Evolutionary conservation across 441 rosid genomes (phyloP).

Genomic region (Gossypium schwendimanii): DNA sequence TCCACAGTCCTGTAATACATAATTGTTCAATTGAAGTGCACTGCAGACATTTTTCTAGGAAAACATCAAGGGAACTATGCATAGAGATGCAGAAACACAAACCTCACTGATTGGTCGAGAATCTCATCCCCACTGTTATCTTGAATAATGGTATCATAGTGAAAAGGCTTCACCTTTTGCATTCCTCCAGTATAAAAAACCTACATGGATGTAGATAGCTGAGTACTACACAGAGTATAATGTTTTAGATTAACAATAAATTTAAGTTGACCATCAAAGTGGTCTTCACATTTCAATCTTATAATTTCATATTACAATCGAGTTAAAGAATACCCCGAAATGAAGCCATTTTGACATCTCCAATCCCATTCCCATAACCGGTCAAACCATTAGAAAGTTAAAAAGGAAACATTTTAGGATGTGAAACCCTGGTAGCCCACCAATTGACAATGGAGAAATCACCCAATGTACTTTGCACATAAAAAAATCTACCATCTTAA

Average conservation of each 20-base stretch:
- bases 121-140: constrained; percentile 15
- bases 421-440: neutral
- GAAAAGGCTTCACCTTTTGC: constrained; percentile 27
- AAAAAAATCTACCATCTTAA: neutral
- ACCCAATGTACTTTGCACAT: neutral
- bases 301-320: neutral
- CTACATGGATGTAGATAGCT: constrained; percentile 31
- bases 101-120: constrained; percentile 37
- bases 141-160: constrained; percentile 15
- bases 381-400: neutral
- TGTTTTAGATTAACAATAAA: neutral
- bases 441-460: neutral
- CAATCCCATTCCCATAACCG: neutral
- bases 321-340: neutral
- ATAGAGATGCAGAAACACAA: constrained; percentile 6
- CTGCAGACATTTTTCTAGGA: neutral
- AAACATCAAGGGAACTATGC: neutral
- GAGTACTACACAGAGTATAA: neutral
- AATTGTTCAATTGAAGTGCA: neutral
- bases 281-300: neutral
- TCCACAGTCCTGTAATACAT: constrained; percentile 32
- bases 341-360: neutral
- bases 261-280: neutral
- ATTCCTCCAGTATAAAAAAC: constrained; percentile 24
- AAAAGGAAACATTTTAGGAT: neutral